Conservation (phyloP, 208 protist genomes). For the Trypanosoma scelopori region DNA sequence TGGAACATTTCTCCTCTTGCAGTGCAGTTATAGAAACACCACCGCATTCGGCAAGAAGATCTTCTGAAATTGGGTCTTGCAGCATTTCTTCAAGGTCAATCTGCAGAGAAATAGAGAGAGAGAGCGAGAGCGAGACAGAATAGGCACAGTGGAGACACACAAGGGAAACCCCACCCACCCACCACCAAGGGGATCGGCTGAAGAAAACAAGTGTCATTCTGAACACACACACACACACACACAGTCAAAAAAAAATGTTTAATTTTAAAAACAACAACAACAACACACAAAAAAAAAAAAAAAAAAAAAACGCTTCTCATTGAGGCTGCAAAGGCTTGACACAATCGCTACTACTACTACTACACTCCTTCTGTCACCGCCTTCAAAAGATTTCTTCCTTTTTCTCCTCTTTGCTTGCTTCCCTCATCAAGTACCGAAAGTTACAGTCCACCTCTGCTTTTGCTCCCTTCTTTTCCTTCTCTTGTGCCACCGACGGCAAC, state of each 20-base stretch:
- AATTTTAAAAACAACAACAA: too few relatives aligned
- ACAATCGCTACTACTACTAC: too few relatives aligned
- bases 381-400: too few relatives aligned
- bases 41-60: background rate
- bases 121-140: constrained; percentile 4
- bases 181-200: too few relatives aligned
- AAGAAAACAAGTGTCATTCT: too few relatives aligned
- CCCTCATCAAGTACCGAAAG: background rate
- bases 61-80: background rate
- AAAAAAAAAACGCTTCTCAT: constrained; percentile 23
- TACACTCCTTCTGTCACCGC: too few relatives aligned
- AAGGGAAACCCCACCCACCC: too few relatives aligned
- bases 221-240: too few relatives aligned
- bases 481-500: background rate
- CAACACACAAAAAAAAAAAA: constrained; percentile 23
- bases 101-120: constrained; percentile 25
- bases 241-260: too few relatives aligned
- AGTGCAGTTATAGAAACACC: background rate
- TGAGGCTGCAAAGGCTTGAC: background rate
- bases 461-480: constrained; percentile 6
- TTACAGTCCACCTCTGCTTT: background rate
- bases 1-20: background rate
- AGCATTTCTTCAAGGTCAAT: constrained; percentile 9
- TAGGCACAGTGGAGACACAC: too few relatives aligned
- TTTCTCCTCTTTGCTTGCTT: too few relatives aligned